These are phyloP conservation scores for Spergularia marina DNA, from an alignment of 148 eudicot species.

Conservation along the genomic window DNA sequence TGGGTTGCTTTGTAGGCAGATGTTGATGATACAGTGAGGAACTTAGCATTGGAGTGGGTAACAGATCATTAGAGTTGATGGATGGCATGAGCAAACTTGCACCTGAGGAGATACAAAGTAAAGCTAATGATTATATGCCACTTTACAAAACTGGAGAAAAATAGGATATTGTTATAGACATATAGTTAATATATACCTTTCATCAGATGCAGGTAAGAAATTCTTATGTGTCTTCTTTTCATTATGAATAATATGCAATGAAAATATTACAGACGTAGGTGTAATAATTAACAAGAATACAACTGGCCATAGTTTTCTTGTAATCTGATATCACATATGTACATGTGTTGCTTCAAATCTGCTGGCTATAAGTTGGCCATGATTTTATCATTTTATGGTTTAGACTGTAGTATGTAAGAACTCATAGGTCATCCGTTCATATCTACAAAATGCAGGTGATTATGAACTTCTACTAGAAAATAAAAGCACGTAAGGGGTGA, in stretches of 20 bases:
- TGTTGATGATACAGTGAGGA: slow-evolving; percentile 88
- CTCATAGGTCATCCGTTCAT: no score
- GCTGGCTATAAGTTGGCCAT: no score
- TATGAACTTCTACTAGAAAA: no score
- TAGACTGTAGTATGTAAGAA: no score
- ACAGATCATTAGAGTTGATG: slow-evolving; percentile 86
- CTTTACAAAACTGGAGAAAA: slow-evolving; percentile 86
- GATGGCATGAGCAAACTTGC: slow-evolving; percentile 87
- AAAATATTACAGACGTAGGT: background rate
- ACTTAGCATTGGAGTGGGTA: slow-evolving; percentile 96
- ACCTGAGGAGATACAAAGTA: slow-evolving; percentile 61
- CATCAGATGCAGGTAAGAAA: slow-evolving; percentile 77
- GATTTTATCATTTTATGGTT: no score
- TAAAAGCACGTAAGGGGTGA: no score
- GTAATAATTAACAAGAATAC: no score
- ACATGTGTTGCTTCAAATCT: no score
- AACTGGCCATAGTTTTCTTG: no score
- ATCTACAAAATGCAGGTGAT: no score
- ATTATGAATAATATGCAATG: background rate
- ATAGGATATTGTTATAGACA: slow-evolving; percentile 99
- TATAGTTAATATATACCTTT: slow-evolving; percentile 85
- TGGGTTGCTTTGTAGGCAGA: slow-evolving; percentile 52
- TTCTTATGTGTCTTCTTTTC: background rate
- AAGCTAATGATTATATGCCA: slow-evolving; percentile 56
- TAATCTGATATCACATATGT: no score